These are phyloP conservation scores for Metarhizium brunneum DNA, from an alignment of 2,329 filamentous ascomycete genomes.

Conservation along the genomic window DNA sequence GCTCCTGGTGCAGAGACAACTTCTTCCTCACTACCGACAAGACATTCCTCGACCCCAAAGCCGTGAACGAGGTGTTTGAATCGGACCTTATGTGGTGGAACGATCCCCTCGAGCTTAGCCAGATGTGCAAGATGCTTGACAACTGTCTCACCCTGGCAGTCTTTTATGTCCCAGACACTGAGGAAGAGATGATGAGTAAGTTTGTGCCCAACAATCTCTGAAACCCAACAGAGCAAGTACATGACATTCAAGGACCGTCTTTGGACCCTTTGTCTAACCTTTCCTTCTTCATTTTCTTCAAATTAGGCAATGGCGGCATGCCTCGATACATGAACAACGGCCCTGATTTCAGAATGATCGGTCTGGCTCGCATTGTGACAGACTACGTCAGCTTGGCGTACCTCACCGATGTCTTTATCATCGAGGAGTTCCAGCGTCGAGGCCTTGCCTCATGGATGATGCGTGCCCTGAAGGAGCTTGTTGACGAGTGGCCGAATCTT, in stretches of 20 bases:
- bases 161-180: slow-evolving; percentile 35
- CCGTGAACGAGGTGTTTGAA: slow-evolving; percentile 45
- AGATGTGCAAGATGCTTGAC: slow-evolving; percentile 41
- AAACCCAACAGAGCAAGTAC: background rate
- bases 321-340: slow-evolving; percentile 20
- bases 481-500: slow-evolving; percentile 48
- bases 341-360: slow-evolving; percentile 26
- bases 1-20: slow-evolving; percentile 41
- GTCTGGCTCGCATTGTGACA: slow-evolving; percentile 50
- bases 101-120: slow-evolving; percentile 35
- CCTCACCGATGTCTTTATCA: slow-evolving; percentile 57
- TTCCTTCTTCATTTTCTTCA: background rate
- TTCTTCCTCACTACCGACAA: slow-evolving; percentile 55
- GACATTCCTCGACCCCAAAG: slow-evolving; percentile 40
- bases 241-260: background rate
- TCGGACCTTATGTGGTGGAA: slow-evolving; percentile 55
- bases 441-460: slow-evolving; percentile 60
- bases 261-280: background rate
- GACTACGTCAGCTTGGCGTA: slow-evolving; percentile 62
- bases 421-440: slow-evolving; percentile 46
- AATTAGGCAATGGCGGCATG: slow-evolving; percentile 20
- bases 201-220: slow-evolving; percentile 6
- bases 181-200: slow-evolving; percentile 29
- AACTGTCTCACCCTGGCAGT: slow-evolving; percentile 53
- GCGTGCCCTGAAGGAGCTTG: slow-evolving; percentile 46